Evolutionary conservation across 2,329 filamentous ascomycete species (phyloP).

Genomic region (Talaromyces verruculosus): DNA sequence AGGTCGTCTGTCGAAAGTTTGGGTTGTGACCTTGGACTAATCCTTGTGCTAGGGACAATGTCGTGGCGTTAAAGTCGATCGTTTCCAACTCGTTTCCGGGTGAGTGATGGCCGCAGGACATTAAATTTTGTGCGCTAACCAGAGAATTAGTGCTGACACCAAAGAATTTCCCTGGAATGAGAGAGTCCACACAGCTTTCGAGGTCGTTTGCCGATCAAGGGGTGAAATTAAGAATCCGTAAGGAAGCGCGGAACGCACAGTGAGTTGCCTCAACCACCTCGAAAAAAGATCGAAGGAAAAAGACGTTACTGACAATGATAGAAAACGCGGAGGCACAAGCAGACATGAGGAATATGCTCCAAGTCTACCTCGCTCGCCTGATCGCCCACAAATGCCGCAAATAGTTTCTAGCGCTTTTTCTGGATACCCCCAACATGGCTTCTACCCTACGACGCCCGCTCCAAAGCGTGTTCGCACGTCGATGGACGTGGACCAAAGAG

Average conservation of each 20-base stretch:
- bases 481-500: constrained; percentile 38
- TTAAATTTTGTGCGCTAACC: not conserved
- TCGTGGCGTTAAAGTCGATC: constrained; percentile 54
- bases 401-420: constrained; percentile 35
- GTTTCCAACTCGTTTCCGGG: constrained; percentile 69
- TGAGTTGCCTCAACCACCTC: constrained; percentile 23
- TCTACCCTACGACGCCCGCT: constrained; percentile 33
- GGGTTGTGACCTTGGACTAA: not conserved
- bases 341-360: constrained; percentile 41
- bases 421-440: constrained; percentile 35
- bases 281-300: not conserved
- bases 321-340: constrained; percentile 41
- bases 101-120: constrained; percentile 35
- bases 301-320: constrained; percentile 26
- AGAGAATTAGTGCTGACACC: constrained; percentile 41
- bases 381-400: constrained; percentile 37
- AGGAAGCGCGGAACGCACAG: constrained; percentile 68
- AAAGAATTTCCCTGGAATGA: constrained; percentile 76
- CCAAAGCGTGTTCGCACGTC: constrained; percentile 44
- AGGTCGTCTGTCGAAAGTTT: constrained; percentile 16
- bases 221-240: constrained; percentile 76
- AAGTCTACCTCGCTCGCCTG: constrained; percentile 40
- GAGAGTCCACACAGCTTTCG: constrained; percentile 77
- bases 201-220: constrained; percentile 84
- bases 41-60: constrained; percentile 37